Percentiles rank a stretch among this genome's conserved stretches.
Evolutionary conservation across 148 eudicot genomes (phyloP).

Genomic region (Silene conica): DNA sequence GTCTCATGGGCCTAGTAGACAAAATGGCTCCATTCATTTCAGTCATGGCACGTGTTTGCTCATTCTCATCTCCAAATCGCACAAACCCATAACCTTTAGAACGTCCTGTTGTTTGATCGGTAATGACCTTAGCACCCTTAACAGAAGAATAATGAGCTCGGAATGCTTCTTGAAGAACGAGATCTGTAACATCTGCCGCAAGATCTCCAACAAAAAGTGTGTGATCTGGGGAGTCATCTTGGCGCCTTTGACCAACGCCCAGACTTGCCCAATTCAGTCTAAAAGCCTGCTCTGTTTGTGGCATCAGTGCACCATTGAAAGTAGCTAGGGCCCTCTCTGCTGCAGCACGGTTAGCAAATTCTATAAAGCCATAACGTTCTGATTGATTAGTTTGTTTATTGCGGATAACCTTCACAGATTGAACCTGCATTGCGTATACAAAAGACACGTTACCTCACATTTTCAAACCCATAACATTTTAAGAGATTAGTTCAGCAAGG

Average conservation of each 20-base stretch:
- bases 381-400: slow-evolving; percentile 73
- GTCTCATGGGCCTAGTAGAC: slow-evolving; percentile 86
- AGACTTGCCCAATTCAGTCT: slow-evolving; percentile 87
- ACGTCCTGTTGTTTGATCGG: slow-evolving; percentile 76
- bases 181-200: slow-evolving; percentile 87
- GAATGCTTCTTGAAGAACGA: slow-evolving; percentile 79
- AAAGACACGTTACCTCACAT: neutral
- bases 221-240: slow-evolving; percentile 72
- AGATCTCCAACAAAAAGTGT: slow-evolving; percentile 95
- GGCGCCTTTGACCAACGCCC: slow-evolving; percentile 83
- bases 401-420: slow-evolving; percentile 67
- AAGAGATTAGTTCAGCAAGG: too few species aligned
- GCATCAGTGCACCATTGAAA: slow-evolving; percentile 74
- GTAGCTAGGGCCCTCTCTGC: slow-evolving; percentile 65
- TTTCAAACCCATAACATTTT: neutral
- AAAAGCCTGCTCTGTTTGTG: slow-evolving; percentile 66
- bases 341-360: slow-evolving; percentile 69
- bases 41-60: slow-evolving; percentile 84
- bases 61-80: slow-evolving; percentile 84
- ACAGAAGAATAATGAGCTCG: slow-evolving; percentile 62
- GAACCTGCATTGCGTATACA: slow-evolving; percentile 39
- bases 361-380: slow-evolving; percentile 93
- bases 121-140: slow-evolving; percentile 91
- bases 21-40: slow-evolving; percentile 86
- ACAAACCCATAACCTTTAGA: slow-evolving; percentile 98